Conservation (phyloP, 805 yeast species). For the Pichia nakasei region DNA sequence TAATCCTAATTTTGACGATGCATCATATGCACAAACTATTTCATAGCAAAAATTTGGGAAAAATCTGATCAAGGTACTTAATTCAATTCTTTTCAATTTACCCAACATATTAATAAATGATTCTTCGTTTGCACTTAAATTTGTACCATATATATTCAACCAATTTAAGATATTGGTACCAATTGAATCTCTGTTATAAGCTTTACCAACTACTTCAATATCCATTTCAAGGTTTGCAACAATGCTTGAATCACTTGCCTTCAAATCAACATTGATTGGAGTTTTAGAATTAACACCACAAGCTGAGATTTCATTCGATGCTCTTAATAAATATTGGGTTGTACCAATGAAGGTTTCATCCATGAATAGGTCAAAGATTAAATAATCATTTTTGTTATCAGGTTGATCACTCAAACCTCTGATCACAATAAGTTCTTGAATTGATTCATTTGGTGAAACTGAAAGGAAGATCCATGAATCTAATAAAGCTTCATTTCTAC, state of each 20-base stretch:
- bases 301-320: conserved; percentile 20
- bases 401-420: conserved; percentile 37
- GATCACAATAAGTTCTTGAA: conserved; percentile 64
- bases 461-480: conserved; percentile 64
- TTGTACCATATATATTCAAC: conserved; percentile 38
- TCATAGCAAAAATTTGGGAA: conserved; percentile 48
- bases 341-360: conserved; percentile 59
- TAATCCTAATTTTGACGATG: conserved; percentile 15
- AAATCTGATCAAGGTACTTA: conserved; percentile 44
- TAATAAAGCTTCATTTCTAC: conserved; percentile 48
- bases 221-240: conserved; percentile 40
- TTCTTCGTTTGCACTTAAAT: conserved; percentile 29
- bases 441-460: conserved; percentile 58
- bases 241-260: conserved; percentile 33
- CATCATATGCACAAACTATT: conserved; percentile 26
- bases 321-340: conserved; percentile 37
- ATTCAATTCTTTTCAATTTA: conserved; percentile 45
- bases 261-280: conserved; percentile 36
- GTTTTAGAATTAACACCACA: conserved; percentile 30
- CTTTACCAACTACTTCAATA: conserved; percentile 61
- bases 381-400: conserved; percentile 41
- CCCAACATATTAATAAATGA: conserved; percentile 40
- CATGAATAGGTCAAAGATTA: conserved; percentile 47
- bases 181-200: conserved; percentile 48
- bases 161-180: conserved; percentile 48